phyloP scores from a whole-genome alignment of 2,329 filamentous ascomycete genomes.

The Colletotrichum sp. region DNA sequence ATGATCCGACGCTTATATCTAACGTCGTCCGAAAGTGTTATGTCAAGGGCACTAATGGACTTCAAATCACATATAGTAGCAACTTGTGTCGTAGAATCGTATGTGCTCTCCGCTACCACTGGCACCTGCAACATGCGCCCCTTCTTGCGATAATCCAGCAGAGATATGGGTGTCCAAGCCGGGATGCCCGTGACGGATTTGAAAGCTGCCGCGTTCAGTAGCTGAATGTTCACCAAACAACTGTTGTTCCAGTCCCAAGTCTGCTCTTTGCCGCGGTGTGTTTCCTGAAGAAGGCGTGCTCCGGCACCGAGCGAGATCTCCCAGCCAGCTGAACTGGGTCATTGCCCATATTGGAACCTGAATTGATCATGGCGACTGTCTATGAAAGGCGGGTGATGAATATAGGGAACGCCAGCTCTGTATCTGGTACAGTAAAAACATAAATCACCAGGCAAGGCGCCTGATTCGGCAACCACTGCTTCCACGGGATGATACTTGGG shows the following conservation, averaged over 20 bases:
- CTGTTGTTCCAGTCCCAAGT: neutral
- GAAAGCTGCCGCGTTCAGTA: neutral
- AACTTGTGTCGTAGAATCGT: too few relatives aligned
- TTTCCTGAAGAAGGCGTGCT: neutral
- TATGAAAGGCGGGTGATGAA: neutral
- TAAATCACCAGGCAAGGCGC: neutral
- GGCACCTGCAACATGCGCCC: neutral
- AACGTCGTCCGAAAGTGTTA: neutral
- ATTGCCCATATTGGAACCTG: neutral
- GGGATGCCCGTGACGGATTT: neutral
- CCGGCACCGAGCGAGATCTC: neutral
- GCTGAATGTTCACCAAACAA: neutral
- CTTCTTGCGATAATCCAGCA: neutral
- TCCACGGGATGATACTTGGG: neutral
- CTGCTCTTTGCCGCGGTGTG: neutral
- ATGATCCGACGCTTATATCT: neutral
- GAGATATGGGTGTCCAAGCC: neutral
- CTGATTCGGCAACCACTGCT: neutral
- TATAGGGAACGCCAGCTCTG: neutral
- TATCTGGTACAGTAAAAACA: neutral
- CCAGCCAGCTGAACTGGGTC: neutral
- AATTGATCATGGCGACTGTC: neutral
- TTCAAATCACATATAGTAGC: neutral
- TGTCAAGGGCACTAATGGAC: neutral
- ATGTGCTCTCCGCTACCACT: neutral